Base-by-base conservation (phyloP, 139 green algal species). In the Picochlorum sp. region DNA sequence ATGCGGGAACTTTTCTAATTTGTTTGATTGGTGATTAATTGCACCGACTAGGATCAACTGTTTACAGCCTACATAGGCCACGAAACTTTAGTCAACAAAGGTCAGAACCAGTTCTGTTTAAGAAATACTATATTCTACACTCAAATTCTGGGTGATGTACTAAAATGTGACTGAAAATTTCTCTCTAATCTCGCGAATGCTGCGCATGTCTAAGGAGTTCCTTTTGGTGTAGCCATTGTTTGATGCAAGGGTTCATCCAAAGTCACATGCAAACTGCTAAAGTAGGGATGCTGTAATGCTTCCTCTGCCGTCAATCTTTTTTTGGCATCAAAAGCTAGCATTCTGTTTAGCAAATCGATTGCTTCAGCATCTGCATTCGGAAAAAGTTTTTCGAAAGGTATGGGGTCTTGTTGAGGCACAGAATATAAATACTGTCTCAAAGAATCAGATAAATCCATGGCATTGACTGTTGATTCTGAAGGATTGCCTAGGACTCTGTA, bases 211-310 rank as follows among this genome's bases (percentile, higher is more conserved):
- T 11, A 66, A 20, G 20, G 58, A 21, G 41, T 38, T 28, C 4
- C 82, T 81, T 73, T 94, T 87, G 18, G 74, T 65, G 16, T 54
- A 21, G 34, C 34, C 8, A 54, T 26, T 26, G 23, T 54, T 7
- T 20, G 47, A 62, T 23, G 26, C n/a, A 30, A 38, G 8, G 75
- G 66, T 50, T 81, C 74, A 54, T 97, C 92, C 41, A 87, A 81
- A 57, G 95, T 72, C 37, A 85, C 72, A 47, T 77, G 71, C 24
- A 77, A 60, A n/a, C 45, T 20, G 1, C 80, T 78, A 44, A 97
- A 83, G 78, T 88, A 96, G 6, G 88, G 89, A 82, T 97, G 92
- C 24, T 80, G 70, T 28, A 97, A 75, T 18, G 91, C 89, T 23
- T 86, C 65, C 23, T 73, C 61, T 62, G 92, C 91, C 18, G 83